These are phyloP conservation scores for Ogataea naganishii DNA, from an alignment of 805 yeast genomes.

Conservation along the genomic window DNA sequence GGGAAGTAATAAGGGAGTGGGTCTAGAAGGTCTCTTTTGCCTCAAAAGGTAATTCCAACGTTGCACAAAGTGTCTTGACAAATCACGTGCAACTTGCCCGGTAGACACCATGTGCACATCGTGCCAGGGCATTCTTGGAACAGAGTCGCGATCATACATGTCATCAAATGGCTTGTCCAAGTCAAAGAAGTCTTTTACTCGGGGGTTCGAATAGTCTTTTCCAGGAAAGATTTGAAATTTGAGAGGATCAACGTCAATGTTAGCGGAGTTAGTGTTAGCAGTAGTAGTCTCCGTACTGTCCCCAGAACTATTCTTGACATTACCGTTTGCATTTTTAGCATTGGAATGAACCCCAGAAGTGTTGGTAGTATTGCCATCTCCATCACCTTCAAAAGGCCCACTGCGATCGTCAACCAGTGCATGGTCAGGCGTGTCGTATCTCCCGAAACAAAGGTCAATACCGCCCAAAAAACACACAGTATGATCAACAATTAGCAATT, in stretches of 20 bases:
- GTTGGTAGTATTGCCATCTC: too few relatives aligned
- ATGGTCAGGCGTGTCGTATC: constrained; percentile 96
- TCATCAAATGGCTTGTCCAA: constrained; percentile 84
- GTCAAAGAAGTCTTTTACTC: constrained; percentile 78
- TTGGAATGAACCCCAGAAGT: too few relatives aligned
- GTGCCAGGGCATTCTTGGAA: constrained; percentile 99
- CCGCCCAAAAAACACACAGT: constrained; percentile 92
- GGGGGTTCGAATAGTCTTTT: constrained; percentile 93
- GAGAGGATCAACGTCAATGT: constrained; percentile 17
- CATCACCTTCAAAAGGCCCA: too few relatives aligned
- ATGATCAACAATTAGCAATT: constrained; percentile 77
- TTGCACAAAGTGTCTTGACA: constrained; percentile 91
- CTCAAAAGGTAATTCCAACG: constrained; percentile 93
- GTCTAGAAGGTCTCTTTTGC: constrained; percentile 90
- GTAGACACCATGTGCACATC: constrained; percentile 94
- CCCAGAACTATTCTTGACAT: too few relatives aligned
- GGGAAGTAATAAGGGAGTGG: constrained; percentile 86
- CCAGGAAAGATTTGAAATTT: constrained; percentile 81
- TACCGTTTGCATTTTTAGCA: too few relatives aligned
- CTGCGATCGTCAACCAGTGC: constrained; percentile 77
- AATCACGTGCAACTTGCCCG: constrained; percentile 91
- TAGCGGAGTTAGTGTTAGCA: too few relatives aligned
- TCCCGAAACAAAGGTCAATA: constrained; percentile 88
- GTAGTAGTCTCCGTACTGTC: too few relatives aligned
- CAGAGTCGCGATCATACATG: constrained; percentile 72